Evolutionary conservation across 176 grass and related monocot species (phyloP).

Genomic region (Cenchrus americanus): DNA sequence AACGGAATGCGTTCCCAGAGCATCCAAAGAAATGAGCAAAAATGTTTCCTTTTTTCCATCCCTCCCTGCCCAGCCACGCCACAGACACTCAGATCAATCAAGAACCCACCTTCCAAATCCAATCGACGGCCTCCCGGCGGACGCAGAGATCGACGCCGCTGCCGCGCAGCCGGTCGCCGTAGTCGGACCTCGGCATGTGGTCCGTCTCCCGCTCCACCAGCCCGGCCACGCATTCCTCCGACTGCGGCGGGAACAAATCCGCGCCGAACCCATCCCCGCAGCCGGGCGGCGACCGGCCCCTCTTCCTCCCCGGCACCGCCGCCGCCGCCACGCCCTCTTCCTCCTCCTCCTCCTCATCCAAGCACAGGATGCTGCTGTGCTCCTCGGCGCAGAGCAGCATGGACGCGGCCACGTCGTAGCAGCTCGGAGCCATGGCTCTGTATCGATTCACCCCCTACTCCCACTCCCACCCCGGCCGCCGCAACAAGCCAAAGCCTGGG

Average conservation of each 20-base stretch:
- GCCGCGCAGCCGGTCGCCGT: constrained; percentile 59
- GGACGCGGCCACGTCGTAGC: constrained; percentile 67
- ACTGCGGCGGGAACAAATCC: constrained; percentile 66
- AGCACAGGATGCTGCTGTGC: constrained; percentile 67
- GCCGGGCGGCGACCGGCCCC: constrained; percentile 27
- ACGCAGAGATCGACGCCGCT: constrained; percentile 63
- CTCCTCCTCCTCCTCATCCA: constrained; percentile 63
- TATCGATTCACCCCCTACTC: too few species aligned
- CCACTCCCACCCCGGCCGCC: neutral
- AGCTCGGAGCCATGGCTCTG: constrained; percentile 65
- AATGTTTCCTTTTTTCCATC: neutral
- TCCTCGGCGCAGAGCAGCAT: constrained; percentile 91
- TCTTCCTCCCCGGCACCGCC: constrained; percentile 36
- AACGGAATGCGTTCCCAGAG: constrained; percentile 1
- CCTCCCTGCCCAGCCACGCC: neutral
- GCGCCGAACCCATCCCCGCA: constrained; percentile 40
- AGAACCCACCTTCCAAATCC: constrained; percentile 89
- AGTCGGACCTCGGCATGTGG: constrained; percentile 72
- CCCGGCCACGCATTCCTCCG: constrained; percentile 63
- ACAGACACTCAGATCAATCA: constrained; percentile 13
- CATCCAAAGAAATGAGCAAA: neutral
- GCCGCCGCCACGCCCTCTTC: neutral
- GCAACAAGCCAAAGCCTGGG: neutral
- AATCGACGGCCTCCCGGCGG: constrained; percentile 69
- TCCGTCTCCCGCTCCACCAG: constrained; percentile 60